Evolutionary conservation across 257 asterid species (phyloP).

Genomic region (Osmanthus fragrans): DNA sequence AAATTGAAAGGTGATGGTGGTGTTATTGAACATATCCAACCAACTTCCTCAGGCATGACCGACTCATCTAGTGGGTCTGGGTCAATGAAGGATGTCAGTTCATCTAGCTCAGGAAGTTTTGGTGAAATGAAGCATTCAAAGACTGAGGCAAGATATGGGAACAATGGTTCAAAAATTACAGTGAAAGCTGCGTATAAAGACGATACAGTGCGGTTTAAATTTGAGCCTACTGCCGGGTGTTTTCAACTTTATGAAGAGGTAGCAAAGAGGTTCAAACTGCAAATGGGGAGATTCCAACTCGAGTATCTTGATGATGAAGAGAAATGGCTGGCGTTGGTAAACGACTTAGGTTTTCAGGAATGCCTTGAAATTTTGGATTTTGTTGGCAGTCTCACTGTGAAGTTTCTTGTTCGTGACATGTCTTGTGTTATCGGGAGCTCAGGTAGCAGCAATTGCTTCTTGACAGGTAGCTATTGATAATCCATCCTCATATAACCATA

Average conservation of each 20-base stretch:
- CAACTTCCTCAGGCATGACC: slow-evolving; percentile 44
- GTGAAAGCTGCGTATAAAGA: slow-evolving; percentile 59
- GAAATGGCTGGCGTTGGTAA: slow-evolving; percentile 81
- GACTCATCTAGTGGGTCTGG: slow-evolving; percentile 49
- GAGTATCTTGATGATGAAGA: slow-evolving; percentile 72
- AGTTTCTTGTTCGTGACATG: slow-evolving; percentile 50
- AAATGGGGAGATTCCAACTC: slow-evolving; percentile 56
- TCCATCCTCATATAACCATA: background rate
- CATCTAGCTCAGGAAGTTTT: slow-evolving; percentile 49
- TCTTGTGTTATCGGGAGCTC: slow-evolving; percentile 40
- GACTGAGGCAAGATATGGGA: slow-evolving; percentile 25
- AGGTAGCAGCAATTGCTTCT: slow-evolving; percentile 38
- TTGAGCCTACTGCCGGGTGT: slow-evolving; percentile 49
- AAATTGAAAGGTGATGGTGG: slow-evolving; percentile 16
- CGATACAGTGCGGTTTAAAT: slow-evolving; percentile 61
- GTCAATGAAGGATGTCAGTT: slow-evolving; percentile 32
- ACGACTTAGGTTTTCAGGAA: slow-evolving; percentile 64
- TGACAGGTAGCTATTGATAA: slow-evolving; percentile 18
- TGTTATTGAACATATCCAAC: slow-evolving; percentile 34
- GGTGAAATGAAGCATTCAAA: slow-evolving; percentile 25
- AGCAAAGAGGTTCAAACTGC: slow-evolving; percentile 59
- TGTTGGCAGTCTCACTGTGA: slow-evolving; percentile 42
- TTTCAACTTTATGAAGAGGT: slow-evolving; percentile 59
- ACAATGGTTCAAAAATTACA: slow-evolving; percentile 40
- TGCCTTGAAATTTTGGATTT: slow-evolving; percentile 61